These are phyloP conservation scores for Penium margaritaceum DNA, from an alignment of 139 green algal species.

Conservation along the genomic window DNA sequence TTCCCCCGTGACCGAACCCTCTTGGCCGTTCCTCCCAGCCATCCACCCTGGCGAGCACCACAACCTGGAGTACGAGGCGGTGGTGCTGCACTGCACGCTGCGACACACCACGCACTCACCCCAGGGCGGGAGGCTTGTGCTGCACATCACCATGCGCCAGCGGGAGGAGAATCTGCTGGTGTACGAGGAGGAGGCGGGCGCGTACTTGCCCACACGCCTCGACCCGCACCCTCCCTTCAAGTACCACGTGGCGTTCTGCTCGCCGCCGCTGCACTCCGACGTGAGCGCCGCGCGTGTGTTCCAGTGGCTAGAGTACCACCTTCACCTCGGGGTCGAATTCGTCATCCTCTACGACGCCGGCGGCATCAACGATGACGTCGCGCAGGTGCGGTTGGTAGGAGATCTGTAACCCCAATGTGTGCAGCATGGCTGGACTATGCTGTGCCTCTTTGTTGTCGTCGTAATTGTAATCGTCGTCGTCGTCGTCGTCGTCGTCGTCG, in stretches of 20 bases:
- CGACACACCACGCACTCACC: background rate
- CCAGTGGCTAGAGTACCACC: conserved; percentile 37
- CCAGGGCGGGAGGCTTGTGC: conserved; percentile 6
- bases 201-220: conserved; percentile 2
- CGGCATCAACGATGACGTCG: conserved; percentile 11
- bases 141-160: background rate
- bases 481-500: background rate
- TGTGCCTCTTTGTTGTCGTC: no score
- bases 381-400: conserved; percentile 19
- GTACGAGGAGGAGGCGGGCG: conserved; percentile 13
- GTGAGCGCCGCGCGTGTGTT: conserved; percentile 11
- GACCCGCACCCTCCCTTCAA: conserved; percentile 26
- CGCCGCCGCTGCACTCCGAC: conserved; percentile 9
- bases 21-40: background rate
- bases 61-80: conserved; percentile 20
- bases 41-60: conserved; percentile 28
- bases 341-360: conserved; percentile 28
- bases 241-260: conserved; percentile 32
- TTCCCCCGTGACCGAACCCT: background rate
- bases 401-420: no score
- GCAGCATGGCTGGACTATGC: no score
- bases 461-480: background rate
- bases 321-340: conserved; percentile 15
- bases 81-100: conserved; percentile 21
- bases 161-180: conserved; percentile 8